phyloP scores from a whole-genome alignment of 768 basidiomycete species.

The Saitozyma podzolica region DNA sequence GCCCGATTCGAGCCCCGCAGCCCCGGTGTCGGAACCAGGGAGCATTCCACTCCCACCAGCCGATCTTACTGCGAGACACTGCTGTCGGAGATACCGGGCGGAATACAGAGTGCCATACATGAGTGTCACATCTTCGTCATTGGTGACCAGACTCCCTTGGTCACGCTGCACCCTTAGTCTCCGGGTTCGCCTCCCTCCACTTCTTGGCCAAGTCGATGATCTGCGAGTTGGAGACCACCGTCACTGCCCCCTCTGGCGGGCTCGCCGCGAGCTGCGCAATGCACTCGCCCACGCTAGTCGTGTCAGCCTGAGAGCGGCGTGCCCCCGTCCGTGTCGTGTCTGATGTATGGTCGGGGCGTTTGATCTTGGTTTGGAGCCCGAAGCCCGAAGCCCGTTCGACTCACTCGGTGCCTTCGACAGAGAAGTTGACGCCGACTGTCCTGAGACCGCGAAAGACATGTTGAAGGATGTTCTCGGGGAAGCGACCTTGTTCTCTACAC shows the following conservation, averaged over 20 bases:
- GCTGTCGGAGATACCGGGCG: too few species aligned
- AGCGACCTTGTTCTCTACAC: too few species aligned
- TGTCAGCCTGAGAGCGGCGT: neutral
- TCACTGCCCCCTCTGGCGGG: constrained; percentile 29
- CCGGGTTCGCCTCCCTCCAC: constrained; percentile 9
- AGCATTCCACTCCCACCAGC: too few species aligned
- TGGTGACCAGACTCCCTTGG: neutral
- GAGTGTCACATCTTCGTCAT: neutral
- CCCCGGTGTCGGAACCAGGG: too few species aligned
- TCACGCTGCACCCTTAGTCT: neutral
- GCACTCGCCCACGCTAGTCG: constrained; percentile 36
- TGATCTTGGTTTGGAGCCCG: too few species aligned
- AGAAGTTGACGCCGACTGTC: too few species aligned
- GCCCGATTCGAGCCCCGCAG: too few species aligned
- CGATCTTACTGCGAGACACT: too few species aligned
- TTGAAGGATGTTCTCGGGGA: too few species aligned
- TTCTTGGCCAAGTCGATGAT: constrained; percentile 34
- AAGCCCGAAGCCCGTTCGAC: neutral
- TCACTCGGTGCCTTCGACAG: too few species aligned
- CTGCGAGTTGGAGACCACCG: constrained; percentile 27
- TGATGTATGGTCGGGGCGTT: neutral
- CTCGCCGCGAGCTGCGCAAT: constrained; percentile 42
- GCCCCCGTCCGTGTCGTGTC: neutral
- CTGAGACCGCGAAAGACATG: too few species aligned
- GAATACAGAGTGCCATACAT: too few species aligned